phyloP scores from a whole-genome alignment of 805 yeast genomes.

The Teunomyces kruisii region DNA sequence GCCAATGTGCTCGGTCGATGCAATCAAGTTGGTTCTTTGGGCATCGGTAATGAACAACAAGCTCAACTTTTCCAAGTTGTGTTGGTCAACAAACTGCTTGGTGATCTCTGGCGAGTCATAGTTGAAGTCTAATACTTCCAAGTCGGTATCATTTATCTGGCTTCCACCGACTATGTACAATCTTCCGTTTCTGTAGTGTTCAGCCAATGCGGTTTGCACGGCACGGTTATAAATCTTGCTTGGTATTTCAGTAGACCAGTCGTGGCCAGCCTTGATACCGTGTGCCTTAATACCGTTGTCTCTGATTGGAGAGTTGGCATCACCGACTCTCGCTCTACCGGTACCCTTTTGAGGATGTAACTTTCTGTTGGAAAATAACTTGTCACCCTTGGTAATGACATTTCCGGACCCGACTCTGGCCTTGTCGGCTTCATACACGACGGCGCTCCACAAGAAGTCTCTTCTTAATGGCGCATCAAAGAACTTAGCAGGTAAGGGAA shows the following conservation, averaged over 20 bases:
- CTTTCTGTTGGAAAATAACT: constrained; percentile 81
- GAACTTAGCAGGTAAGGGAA: constrained; percentile 73
- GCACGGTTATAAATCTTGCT: constrained; percentile 72
- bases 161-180: constrained; percentile 65
- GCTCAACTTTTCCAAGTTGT: constrained; percentile 50
- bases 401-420: constrained; percentile 86
- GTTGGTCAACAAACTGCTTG: constrained; percentile 48
- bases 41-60: constrained; percentile 68
- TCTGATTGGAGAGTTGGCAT: constrained; percentile 90
- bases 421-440: constrained; percentile 85
- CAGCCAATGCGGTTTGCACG: constrained; percentile 76
- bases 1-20: constrained; percentile 54
- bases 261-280: constrained; percentile 89
- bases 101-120: constrained; percentile 46
- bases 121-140: constrained; percentile 35
- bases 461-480: constrained; percentile 78
- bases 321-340: constrained; percentile 96
- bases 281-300: constrained; percentile 86
- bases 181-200: constrained; percentile 73
- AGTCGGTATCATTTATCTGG: constrained; percentile 11
- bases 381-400: constrained; percentile 83
- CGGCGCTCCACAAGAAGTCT: constrained; percentile 93
- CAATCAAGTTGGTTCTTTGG: constrained; percentile 58
- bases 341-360: constrained; percentile 88
- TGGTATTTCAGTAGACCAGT: constrained; percentile 78